Base-by-base conservation (phyloP, 106 monocot genomes). In the Dioscorea zingiberensis region DNA sequence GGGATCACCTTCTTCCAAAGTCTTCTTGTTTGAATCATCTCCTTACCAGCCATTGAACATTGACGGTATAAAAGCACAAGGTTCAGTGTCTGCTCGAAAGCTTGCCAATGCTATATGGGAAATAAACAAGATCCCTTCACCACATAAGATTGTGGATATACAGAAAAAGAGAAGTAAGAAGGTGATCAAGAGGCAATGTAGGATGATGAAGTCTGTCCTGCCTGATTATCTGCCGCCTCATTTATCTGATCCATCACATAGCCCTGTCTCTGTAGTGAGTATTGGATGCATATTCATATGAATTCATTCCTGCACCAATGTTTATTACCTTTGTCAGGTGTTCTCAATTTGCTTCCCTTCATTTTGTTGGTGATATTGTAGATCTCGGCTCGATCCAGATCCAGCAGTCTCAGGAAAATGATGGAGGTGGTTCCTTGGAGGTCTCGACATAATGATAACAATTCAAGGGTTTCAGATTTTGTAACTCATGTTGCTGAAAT, bases 41-140 rank as follows among this genome's bases (percentile, higher is more conserved):
- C 65, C 47, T 15, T 59, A 28, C 17, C 63, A 21, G 45, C 54
- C 18, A 44, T 38, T 47, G 4, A 16, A 55, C n/a, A 18, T 17
- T 17, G 47, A 49, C 7, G 38, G 48, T 19, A 64, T 47, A 25
- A 62, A 14, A 11, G 21, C 53, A 5, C 70, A 76, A 55, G 80
- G 54, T 9, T 60, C 76, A 0, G 79, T 85, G 28, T 85, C 84
- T 26, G 84, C 84, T 58, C 54, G 84, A 56, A 85, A 85, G 77
- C 84, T 85, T 63, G 84, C 80, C 7, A 77, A 63, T 71, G 80
- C 80, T 27, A 62, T 85, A 1, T 85, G 84, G 84, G 84, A 77
- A 49, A 62, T 80, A 46, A 77, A 70, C 47, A 69, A 48, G 64
- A 53, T 68, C 11, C 69, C 80, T 29, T 58, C 70, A 47, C 44